Conservation (phyloP, 1,139 yeast species). For the Candida pseudoviswanathii region DNA sequence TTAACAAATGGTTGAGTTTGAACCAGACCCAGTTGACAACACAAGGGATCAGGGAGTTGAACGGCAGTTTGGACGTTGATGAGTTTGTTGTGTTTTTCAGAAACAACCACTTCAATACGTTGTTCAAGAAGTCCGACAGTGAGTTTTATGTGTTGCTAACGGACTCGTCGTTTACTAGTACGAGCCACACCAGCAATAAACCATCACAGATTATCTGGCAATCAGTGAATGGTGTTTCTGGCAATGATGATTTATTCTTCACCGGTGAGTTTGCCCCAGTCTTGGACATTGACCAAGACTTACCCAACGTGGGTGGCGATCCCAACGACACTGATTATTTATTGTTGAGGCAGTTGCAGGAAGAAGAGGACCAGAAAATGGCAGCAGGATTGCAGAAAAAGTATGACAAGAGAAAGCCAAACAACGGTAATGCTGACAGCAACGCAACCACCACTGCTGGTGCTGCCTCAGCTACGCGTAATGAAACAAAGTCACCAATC, state of each 20-base stretch:
- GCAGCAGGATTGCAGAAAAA: conserved; percentile 50
- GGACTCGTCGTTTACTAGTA: conserved; percentile 60
- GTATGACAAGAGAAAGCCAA: conserved; percentile 17
- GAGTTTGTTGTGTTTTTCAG: conserved; percentile 70
- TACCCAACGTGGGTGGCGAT: conserved; percentile 20
- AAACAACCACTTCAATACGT: conserved; percentile 81
- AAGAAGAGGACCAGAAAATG: conserved; percentile 58
- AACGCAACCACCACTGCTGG: neutral
- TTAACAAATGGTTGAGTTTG: conserved; percentile 44
- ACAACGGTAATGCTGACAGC: neutral
- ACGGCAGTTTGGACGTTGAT: conserved; percentile 38
- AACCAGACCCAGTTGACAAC: conserved; percentile 74
- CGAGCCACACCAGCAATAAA: conserved; percentile 20
- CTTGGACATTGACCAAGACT: conserved; percentile 21
- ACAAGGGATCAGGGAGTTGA: conserved; percentile 55
- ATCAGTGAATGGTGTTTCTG: conserved; percentile 63
- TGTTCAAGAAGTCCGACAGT: conserved; percentile 53
- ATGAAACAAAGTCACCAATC: neutral
- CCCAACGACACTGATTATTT: conserved; percentile 34
- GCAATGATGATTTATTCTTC: conserved; percentile 66
- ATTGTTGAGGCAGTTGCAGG: conserved; percentile 57
- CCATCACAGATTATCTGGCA: conserved; percentile 72
- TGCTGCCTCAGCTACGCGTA: no score
- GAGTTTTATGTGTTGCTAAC: conserved; percentile 67
- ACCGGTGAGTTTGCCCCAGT: conserved; percentile 59